Conservation (phyloP, 371 early-diverging fungal species). For the Mortierella sp. region DNA sequence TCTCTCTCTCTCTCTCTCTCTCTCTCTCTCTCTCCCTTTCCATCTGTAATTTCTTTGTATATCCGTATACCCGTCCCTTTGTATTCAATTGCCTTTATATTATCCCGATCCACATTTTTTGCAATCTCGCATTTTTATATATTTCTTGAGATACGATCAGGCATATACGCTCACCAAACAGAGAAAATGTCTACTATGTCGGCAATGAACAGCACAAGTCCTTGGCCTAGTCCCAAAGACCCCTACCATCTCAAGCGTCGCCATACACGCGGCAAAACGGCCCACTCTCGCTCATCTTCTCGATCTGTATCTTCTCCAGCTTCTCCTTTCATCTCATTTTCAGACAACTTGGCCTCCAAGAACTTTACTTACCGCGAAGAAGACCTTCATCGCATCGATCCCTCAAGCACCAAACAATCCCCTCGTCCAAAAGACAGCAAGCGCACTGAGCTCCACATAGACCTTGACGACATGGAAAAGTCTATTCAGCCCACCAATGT, state of each 20-base stretch:
- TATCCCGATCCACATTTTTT: not conserved
- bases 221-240: slow-evolving; percentile 35
- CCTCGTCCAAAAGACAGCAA: not conserved
- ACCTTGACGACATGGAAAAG: slow-evolving; percentile 4
- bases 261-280: slow-evolving; percentile 31
- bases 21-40: not conserved
- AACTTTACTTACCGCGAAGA: not conserved
- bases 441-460: not conserved
- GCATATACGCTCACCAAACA: not conserved
- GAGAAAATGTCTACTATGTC: slow-evolving; percentile 15
- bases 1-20: not conserved
- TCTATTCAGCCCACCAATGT: slow-evolving; percentile 4
- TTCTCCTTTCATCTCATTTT: slow-evolving; percentile 9
- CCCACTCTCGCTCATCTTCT: slow-evolving; percentile 18
- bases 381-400: not conserved
- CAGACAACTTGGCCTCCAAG: not conserved
- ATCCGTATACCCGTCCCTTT: not conserved
- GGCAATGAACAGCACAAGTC: slow-evolving; percentile 9
- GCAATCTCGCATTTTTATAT: not conserved
- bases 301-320: slow-evolving; percentile 13
- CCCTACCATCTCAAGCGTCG: slow-evolving; percentile 38
- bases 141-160: not conserved
- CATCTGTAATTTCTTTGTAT: not conserved
- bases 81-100: not conserved
- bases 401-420: not conserved